Evolutionary conservation across 306 rosid species (phyloP).

Genomic region (Casuarina equisetifolia): DNA sequence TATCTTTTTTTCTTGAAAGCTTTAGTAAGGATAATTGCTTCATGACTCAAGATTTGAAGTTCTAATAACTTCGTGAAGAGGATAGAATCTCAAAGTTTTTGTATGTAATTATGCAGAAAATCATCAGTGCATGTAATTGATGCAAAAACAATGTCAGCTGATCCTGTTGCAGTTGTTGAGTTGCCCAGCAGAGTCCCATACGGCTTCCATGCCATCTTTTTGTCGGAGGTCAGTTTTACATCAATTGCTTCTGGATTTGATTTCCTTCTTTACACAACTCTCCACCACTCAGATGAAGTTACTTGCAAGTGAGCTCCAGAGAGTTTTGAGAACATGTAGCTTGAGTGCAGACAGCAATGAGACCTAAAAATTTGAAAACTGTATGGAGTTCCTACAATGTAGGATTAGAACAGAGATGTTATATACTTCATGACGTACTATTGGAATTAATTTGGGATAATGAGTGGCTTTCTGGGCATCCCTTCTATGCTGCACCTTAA

Average conservation of each 20-base stretch:
- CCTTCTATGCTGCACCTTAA: no score
- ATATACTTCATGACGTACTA: no score
- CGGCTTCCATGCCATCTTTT: slow-evolving; percentile 91
- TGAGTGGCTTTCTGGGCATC: no score
- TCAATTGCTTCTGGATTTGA: not conserved
- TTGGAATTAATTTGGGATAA: no score
- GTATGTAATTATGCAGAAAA: slow-evolving; percentile 53
- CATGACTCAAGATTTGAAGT: not conserved
- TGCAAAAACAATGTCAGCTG: slow-evolving; percentile 89
- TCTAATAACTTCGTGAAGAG: not conserved
- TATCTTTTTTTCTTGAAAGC: not conserved
- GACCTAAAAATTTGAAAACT: not conserved
- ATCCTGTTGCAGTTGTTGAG: slow-evolving; percentile 84
- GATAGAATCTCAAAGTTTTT: slow-evolving; percentile 15
- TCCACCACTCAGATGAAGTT: not conserved
- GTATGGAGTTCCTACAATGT: not conserved
- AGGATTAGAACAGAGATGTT: not conserved
- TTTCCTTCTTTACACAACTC: not conserved
- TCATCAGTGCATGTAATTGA: slow-evolving; percentile 66
- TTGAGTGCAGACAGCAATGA: not conserved
- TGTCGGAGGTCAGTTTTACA: slow-evolving; percentile 71
- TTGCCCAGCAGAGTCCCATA: slow-evolving; percentile 88
- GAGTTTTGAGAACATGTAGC: not conserved
- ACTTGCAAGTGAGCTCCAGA: not conserved
- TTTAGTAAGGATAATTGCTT: not conserved